Evolutionary conservation across 306 rosid genomes (phyloP).

Genomic region (Vigna trinervia): DNA sequence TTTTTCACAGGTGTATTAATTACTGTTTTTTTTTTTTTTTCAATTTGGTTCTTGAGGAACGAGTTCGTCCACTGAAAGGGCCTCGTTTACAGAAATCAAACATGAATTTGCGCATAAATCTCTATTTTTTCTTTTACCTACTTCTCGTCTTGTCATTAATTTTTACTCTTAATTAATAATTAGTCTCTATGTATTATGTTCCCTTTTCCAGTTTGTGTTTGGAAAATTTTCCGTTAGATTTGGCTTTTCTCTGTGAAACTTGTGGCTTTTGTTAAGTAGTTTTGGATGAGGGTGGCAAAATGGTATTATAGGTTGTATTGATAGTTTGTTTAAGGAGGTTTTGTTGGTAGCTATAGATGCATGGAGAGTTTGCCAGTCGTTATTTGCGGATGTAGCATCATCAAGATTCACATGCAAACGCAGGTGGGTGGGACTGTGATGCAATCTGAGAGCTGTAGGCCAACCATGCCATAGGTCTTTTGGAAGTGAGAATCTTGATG

Average conservation of each 20-base stretch:
- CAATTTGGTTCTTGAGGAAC: slow-evolving; percentile 21
- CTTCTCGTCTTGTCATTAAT: neutral
- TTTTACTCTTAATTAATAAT: neutral
- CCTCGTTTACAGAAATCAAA: neutral
- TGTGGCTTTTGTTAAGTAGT: neutral
- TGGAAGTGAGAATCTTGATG: slow-evolving; percentile 98
- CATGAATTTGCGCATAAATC: slow-evolving; percentile 16
- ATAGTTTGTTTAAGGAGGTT: neutral
- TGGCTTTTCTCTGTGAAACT: neutral
- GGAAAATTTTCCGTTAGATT: slow-evolving; percentile 32
- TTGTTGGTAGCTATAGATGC: slow-evolving; percentile 41
- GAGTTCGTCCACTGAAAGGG: slow-evolving; percentile 37
- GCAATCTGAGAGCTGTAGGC: slow-evolving; percentile 24
- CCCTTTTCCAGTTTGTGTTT: slow-evolving; percentile 15
- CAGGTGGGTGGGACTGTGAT: slow-evolving; percentile 35
- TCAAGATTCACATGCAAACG: slow-evolving; percentile 95
- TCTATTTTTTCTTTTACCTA: neutral
- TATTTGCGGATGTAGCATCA: slow-evolving; percentile 92
- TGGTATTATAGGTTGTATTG: neutral
- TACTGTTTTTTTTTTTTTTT: slow-evolving; percentile 36
- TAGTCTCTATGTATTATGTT: neutral
- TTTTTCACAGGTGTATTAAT: neutral
- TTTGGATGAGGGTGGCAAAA: slow-evolving; percentile 32
- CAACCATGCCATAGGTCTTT: slow-evolving; percentile 43
- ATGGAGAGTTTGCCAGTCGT: slow-evolving; percentile 67